These are phyloP conservation scores for Coccomyxa sp. DNA, from an alignment of 139 green algal genomes.

Conservation along the genomic window DNA sequence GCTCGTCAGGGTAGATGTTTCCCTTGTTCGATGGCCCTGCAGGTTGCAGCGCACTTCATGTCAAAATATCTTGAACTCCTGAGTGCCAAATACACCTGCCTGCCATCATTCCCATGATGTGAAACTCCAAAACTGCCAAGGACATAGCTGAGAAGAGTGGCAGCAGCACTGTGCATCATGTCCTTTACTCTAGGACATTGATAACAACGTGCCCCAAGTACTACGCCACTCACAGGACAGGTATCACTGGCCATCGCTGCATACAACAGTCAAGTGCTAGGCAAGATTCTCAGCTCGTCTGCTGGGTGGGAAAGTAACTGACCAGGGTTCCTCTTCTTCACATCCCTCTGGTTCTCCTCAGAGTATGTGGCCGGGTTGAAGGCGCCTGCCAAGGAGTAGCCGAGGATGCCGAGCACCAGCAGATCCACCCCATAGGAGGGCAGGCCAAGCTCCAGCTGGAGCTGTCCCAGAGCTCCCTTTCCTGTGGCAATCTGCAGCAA, in stretches of 20 bases:
- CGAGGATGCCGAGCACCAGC: conserved; percentile 45
- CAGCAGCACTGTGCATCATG: conserved; percentile 39
- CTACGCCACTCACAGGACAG: neutral
- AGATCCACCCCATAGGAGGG: conserved; percentile 42
- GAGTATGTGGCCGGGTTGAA: conserved; percentile 40
- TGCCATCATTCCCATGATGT: too few relatives aligned
- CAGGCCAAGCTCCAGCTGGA: conserved; percentile 53
- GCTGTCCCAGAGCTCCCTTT: conserved; percentile 58
- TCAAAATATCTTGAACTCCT: too few relatives aligned
- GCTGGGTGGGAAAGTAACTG: neutral
- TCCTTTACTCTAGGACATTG: neutral
- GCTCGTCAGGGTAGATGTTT: conserved; percentile 29
- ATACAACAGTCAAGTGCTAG: neutral
- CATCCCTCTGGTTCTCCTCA: conserved; percentile 23
- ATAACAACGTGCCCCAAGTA: neutral
- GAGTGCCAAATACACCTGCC: too few relatives aligned
- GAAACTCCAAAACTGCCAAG: neutral
- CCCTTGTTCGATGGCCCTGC: too few relatives aligned
- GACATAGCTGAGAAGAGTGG: neutral
- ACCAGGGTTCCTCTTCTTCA: conserved; percentile 29
- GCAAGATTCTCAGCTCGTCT: neutral
- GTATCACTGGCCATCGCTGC: neutral
- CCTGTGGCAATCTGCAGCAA: conserved; percentile 35
- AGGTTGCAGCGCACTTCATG: too few relatives aligned
- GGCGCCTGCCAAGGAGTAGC: conserved; percentile 41